Evolutionary conservation across 2,329 filamentous ascomycete species (phyloP).

Genomic region (Fusarium pseudonygamai): DNA sequence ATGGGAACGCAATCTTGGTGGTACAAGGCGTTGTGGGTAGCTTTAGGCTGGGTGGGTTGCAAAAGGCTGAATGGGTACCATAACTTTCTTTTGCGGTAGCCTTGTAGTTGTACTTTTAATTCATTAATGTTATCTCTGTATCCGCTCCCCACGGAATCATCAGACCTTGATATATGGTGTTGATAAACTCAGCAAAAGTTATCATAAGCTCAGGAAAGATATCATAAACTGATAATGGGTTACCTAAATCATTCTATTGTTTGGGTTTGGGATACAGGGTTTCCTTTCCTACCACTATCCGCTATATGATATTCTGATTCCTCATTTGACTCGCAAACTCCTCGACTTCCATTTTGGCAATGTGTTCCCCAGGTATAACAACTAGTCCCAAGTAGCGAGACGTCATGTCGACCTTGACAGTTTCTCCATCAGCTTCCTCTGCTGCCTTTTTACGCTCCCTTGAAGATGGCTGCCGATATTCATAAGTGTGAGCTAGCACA

Average conservation of each 20-base stretch:
- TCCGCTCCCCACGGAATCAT: neutral
- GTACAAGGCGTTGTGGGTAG: slow-evolving; percentile 43
- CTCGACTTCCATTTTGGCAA: slow-evolving; percentile 89
- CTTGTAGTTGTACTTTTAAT: slow-evolving; percentile 43
- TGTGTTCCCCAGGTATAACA: slow-evolving; percentile 86
- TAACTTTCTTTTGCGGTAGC: slow-evolving; percentile 38
- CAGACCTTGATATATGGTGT: neutral
- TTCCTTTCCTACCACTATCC: neutral
- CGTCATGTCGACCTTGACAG: slow-evolving; percentile 75
- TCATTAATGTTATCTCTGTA: slow-evolving; percentile 40
- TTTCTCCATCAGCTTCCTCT: slow-evolving; percentile 49
- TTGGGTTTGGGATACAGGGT: neutral
- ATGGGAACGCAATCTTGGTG: slow-evolving; percentile 35
- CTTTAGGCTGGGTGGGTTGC: slow-evolving; percentile 28
- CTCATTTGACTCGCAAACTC: slow-evolving; percentile 70
- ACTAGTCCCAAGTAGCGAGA: slow-evolving; percentile 89
- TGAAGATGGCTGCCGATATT: slow-evolving; percentile 81
- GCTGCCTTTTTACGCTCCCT: slow-evolving; percentile 54
- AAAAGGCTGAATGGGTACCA: slow-evolving; percentile 39
- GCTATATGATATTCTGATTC: slow-evolving; percentile 20
- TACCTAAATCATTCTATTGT: neutral
- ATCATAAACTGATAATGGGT: neutral
- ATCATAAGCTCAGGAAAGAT: neutral
- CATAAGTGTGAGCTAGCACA: slow-evolving; percentile 84
- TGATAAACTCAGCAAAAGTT: neutral